Evolutionary conservation across 192 early-diverging fungal species (phyloP).

Genomic region (Backusella macrospora): DNA sequence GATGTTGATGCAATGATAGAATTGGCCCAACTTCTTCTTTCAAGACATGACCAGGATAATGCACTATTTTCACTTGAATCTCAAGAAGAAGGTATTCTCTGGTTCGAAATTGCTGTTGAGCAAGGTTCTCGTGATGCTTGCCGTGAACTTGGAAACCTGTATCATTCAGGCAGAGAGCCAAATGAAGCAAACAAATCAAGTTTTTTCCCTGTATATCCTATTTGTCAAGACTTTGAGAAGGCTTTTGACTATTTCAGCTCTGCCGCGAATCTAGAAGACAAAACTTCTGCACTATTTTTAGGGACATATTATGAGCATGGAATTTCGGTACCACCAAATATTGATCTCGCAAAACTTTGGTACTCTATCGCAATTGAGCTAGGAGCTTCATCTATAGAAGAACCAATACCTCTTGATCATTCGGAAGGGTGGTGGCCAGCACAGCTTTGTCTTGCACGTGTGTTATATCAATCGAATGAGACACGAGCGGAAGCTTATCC

Average conservation of each 20-base stretch:
- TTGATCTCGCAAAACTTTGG: constrained; percentile 26
- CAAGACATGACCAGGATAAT: not conserved
- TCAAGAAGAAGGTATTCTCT: constrained; percentile 15
- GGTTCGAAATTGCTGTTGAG: constrained; percentile 29
- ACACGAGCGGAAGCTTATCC: constrained; percentile 28
- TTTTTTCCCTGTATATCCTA: not conserved
- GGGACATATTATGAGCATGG: constrained; percentile 49
- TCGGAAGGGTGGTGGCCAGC: constrained; percentile 31
- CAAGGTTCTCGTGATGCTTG: constrained; percentile 25
- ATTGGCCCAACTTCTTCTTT: constrained; percentile 29
- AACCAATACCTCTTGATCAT: not conserved
- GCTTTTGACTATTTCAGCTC: constrained; percentile 36
- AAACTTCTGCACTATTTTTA: constrained; percentile 35
- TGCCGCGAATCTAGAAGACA: constrained; percentile 32
- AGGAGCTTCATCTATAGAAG: not conserved
- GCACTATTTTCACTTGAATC: not conserved
- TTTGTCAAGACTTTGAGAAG: constrained; percentile 32
- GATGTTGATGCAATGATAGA: constrained; percentile 37
- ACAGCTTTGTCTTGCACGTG: constrained; percentile 34
- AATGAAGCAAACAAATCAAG: not conserved
- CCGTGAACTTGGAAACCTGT: constrained; percentile 32
- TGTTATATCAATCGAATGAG: constrained; percentile 26
- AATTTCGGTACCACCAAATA: constrained; percentile 35
- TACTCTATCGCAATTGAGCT: constrained; percentile 25
- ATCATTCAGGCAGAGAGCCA: constrained; percentile 29